A percentile compares a stretch with the other conserved stretches of the same genome.
Conservation (phyloP, 2,329 filamentous ascomycete species). For the Chalaropsis thielavioides region DNA sequence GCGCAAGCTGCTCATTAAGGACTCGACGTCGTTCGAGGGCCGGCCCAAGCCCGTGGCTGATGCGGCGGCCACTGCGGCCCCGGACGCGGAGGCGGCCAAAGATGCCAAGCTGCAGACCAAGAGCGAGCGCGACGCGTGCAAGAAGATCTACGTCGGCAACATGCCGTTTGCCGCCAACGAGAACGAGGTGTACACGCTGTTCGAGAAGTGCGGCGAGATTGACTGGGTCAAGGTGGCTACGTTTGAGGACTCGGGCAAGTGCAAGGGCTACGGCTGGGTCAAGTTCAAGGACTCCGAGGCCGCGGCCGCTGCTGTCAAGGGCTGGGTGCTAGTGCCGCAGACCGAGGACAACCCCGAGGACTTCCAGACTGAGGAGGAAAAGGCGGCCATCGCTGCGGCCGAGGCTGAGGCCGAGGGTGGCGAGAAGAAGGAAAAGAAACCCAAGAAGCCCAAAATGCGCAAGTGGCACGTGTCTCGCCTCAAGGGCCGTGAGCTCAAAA, state of each 20-base stretch:
- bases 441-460: constrained; percentile 42
- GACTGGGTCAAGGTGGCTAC: constrained; percentile 78
- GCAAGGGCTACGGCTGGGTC: constrained; percentile 94
- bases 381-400: constrained; percentile 28
- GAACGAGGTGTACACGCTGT: constrained; percentile 67
- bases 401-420: constrained; percentile 32
- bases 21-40: constrained; percentile 81
- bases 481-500: constrained; percentile 63
- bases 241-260: constrained; percentile 93
- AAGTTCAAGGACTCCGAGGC: constrained; percentile 69
- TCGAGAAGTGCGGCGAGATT: constrained; percentile 70
- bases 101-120: constrained; percentile 25
- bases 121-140: constrained; percentile 46
- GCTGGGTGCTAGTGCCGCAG: constrained; percentile 60
- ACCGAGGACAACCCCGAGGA: constrained; percentile 48
- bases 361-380: constrained; percentile 32
- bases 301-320: constrained; percentile 55
- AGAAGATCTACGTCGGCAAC: constrained; percentile 85
- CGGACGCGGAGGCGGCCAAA: constrained; percentile 20
- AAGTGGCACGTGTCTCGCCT: constrained; percentile 82
- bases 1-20: constrained; percentile 81
- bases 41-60: constrained; percentile 37
- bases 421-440: constrained; percentile 25
- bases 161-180: constrained; percentile 69
- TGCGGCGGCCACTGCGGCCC: constrained; percentile 20